phyloP scores from a whole-genome alignment of 768 basidiomycete species.

The Coprinopsis strossmayeri region DNA sequence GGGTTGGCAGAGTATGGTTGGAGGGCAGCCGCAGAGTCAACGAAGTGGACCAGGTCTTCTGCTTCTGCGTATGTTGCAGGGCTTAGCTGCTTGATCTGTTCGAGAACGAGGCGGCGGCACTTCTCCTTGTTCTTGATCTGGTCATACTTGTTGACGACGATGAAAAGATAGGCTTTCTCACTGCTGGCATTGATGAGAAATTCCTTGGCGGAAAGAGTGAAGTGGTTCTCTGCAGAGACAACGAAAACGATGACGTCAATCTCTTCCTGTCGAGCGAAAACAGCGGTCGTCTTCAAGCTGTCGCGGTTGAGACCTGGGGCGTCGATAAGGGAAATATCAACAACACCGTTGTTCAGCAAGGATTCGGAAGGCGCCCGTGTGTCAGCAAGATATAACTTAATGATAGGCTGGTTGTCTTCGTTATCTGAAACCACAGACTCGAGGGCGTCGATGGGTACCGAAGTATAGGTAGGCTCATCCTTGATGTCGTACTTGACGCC shows the following conservation, averaged over 20 bases:
- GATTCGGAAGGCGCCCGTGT: slow-evolving; percentile 73
- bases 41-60: slow-evolving; percentile 94
- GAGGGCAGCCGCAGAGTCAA: slow-evolving; percentile 79
- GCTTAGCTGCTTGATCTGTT: slow-evolving; percentile 89
- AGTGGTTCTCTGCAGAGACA: slow-evolving; percentile 97
- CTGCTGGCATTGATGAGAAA: slow-evolving; percentile 90
- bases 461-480: slow-evolving; percentile 74
- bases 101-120: slow-evolving; percentile 81
- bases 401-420: slow-evolving; percentile 51
- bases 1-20: slow-evolving; percentile 59
- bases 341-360: slow-evolving; percentile 89
- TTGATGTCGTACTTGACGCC: slow-evolving; percentile 58
- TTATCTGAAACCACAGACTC: slow-evolving; percentile 75
- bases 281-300: slow-evolving; percentile 87
- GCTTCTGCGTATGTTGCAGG: slow-evolving; percentile 91
- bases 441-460: slow-evolving; percentile 59
- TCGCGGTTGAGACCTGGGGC: slow-evolving; percentile 97
- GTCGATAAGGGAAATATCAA: slow-evolving; percentile 97
- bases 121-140: slow-evolving; percentile 94
- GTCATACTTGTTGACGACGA: slow-evolving; percentile 98
- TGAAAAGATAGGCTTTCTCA: slow-evolving; percentile 97
- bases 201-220: slow-evolving; percentile 91
- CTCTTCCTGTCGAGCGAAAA: slow-evolving; percentile 94
- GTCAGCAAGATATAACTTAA: slow-evolving; percentile 89
- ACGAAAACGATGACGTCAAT: slow-evolving; percentile 99